These are phyloP conservation scores for Fusarium hostae DNA, from an alignment of 2,329 filamentous ascomycete species.

Conservation along the genomic window DNA sequence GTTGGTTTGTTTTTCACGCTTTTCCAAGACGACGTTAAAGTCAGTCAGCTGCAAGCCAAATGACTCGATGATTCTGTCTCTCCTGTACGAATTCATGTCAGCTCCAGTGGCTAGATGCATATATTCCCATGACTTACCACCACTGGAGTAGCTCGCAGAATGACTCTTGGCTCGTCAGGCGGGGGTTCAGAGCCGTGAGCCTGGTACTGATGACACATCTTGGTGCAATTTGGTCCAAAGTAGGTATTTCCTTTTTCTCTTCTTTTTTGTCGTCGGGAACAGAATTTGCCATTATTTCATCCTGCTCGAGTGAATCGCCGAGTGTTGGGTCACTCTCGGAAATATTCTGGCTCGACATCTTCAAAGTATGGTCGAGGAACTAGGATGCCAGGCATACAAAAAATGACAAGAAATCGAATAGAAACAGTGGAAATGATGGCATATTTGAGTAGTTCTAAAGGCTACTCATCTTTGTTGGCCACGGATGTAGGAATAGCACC, in stretches of 20 bases:
- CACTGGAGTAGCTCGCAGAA: conserved; percentile 51
- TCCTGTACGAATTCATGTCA: conserved; percentile 24
- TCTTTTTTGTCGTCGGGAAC: neutral
- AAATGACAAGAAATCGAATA: neutral
- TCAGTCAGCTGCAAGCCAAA: conserved; percentile 36
- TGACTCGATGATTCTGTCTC: conserved; percentile 45
- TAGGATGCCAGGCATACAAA: neutral
- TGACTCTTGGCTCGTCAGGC: conserved; percentile 38
- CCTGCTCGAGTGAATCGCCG: neutral
- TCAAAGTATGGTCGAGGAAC: neutral
- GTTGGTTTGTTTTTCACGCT: conserved; percentile 2
- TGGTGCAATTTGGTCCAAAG: neutral
- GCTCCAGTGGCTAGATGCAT: neutral
- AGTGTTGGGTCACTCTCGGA: neutral
- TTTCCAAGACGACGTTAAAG: conserved; percentile 38
- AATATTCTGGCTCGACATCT: neutral
- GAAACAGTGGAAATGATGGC: neutral
- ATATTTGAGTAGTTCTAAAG: neutral
- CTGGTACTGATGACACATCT: neutral
- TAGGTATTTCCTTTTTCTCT: neutral
- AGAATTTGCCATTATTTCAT: too few relatives aligned
- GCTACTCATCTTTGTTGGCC: neutral
- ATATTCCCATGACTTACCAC: conserved; percentile 36
- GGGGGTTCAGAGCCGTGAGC: conserved; percentile 8
- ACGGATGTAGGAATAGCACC: neutral